Percentiles rank a stretch among this genome's conserved stretches.
phyloP scores from a whole-genome alignment of 331 rosid genomes.

The Acacia concinna region DNA sequence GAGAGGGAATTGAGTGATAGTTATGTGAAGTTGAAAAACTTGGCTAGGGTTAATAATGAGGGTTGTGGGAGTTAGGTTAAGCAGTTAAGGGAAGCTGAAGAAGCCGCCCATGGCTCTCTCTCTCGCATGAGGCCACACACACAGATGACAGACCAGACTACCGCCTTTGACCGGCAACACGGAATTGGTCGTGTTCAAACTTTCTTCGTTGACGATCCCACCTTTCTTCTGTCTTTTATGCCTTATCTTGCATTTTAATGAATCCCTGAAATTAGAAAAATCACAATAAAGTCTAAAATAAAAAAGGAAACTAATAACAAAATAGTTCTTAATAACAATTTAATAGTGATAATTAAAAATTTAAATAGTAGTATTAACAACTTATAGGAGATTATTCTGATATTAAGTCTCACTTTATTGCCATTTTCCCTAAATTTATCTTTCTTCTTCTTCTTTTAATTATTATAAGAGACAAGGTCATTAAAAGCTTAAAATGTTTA shows the following conservation, averaged over 20 bases:
- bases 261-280: no score
- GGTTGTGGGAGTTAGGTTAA: not conserved
- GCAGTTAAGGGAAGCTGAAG: not conserved
- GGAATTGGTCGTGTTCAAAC: conserved; percentile 30
- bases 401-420: no score
- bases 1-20: not conserved
- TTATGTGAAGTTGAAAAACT: not conserved
- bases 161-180: conserved; percentile 30
- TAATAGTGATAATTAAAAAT: no score
- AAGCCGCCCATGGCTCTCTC: not conserved
- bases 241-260: not conserved
- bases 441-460: no score
- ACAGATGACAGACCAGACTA: not conserved
- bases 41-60: not conserved
- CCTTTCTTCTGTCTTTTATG: not conserved
- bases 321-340: no score
- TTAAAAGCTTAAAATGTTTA: no score
- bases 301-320: no score
- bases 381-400: no score
- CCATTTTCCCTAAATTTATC: no score
- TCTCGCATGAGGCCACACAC: not conserved
- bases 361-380: no score
- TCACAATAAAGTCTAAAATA: no score
- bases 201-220: conserved; percentile 18
- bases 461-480: no score